Evolutionary conservation across 2,329 filamentous ascomycete genomes (phyloP), one percentile per base, ranked within the genome.

Genomic region (Ophiocordyceps camponoti-leonardi): DNA sequence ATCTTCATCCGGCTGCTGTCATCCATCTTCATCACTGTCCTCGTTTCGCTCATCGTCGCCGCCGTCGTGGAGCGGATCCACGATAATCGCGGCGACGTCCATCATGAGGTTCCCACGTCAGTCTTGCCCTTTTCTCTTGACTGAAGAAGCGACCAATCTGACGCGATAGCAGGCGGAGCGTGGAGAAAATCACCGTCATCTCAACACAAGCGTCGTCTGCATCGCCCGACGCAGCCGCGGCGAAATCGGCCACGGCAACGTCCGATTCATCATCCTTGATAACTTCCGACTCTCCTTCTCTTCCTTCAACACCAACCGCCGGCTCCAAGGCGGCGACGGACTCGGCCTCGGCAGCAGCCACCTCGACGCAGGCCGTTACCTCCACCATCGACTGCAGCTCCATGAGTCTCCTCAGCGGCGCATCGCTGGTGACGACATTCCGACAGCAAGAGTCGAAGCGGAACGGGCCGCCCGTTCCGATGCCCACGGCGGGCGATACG

Each of bases 31-130:
- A 49, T 56, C 44, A 47, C 51, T 4, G 49, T 53, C 6, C 45
- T 57, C 8, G 54, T 56, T 4, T 49, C 51, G 1, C 46, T 57
- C 7, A 48, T 55, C 14, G 51, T 55, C 2, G 54, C 54, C 7
- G 54, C 52, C 18, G 53, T 52, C 6, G 51, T 56, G 10, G 50
- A 48, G 18, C 51, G 48, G 44, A 53, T 55, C 4, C 45, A 49
- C 19, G 49, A 49, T 30, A 45, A 46, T 16, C 45, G 44, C 11
- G 35, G 30, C 14, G 22, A n/a, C 19, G 45, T 22, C 11, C 20
- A 35, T 11, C 44, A 46, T 12, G 19, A 40, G 19, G 40, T 39
- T 30, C 39, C 35, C 28, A 43, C 44, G 47, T 48, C 13, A 4
- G 44, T 43, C 10, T 3, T n/a, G 12, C 4, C 8, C 10, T 13